phyloP scores from a whole-genome alignment of 352 stramenopile genomes.

The Phytopythium aichiense region DNA sequence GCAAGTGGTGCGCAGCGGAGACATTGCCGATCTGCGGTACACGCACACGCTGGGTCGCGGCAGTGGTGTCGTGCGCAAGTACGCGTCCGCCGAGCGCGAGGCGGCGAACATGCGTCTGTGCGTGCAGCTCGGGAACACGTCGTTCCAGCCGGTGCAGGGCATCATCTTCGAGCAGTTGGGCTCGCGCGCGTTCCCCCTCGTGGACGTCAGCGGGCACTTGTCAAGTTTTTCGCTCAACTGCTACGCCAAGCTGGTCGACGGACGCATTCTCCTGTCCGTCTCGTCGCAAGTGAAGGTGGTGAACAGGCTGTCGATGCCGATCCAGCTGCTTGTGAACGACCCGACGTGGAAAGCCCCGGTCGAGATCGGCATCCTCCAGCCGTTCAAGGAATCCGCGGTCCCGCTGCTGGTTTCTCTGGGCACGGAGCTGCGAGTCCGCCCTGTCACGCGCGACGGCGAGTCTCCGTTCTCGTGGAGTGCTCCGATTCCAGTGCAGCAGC shows the following conservation, averaged over 20 bases:
- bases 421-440: constrained; percentile 64
- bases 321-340: constrained; percentile 80
- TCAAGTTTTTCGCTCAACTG: constrained; percentile 62
- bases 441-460: constrained; percentile 7
- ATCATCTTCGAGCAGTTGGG: constrained; percentile 81
- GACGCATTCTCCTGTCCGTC: constrained; percentile 70
- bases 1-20: constrained; percentile 35
- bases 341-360: constrained; percentile 69
- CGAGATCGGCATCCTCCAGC: constrained; percentile 59
- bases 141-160: constrained; percentile 70
- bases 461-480: constrained; percentile 60
- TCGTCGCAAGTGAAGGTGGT: constrained; percentile 79
- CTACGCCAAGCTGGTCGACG: constrained; percentile 66
- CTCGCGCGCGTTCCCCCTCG: constrained; percentile 53
- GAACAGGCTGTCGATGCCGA: constrained; percentile 58
- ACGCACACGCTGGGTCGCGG: constrained; percentile 52
- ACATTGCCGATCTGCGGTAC: constrained; percentile 62
- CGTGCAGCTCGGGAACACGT: constrained; percentile 50
- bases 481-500: constrained; percentile 72
- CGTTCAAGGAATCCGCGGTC: constrained; percentile 57
- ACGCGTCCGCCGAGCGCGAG: constrained; percentile 54
- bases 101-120: constrained; percentile 54
- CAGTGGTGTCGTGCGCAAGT: constrained; percentile 64
- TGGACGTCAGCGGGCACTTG: constrained; percentile 42
- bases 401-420: constrained; percentile 65